These are phyloP conservation scores for Fusarium succisae DNA, from an alignment of 2,329 filamentous ascomycete genomes.

Conservation along the genomic window DNA sequence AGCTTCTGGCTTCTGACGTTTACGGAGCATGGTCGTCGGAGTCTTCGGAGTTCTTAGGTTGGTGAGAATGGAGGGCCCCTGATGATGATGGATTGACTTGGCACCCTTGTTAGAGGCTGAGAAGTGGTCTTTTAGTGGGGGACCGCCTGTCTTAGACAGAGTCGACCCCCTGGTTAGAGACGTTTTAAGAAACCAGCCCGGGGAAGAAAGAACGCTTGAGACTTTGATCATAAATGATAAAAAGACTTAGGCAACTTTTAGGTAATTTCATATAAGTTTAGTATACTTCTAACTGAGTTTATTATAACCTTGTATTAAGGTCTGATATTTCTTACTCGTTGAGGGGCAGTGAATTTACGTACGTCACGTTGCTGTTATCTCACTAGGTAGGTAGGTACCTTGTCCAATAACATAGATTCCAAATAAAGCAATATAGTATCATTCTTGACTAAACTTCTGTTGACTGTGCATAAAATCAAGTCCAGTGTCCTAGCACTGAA, in stretches of 20 bases:
- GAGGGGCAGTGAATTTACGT: background rate
- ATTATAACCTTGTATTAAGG: background rate
- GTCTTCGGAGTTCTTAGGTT: conserved; percentile 17
- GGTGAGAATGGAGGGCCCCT: conserved; percentile 24
- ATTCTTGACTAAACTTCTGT: conserved; percentile 7
- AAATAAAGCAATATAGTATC: conserved; percentile 2
- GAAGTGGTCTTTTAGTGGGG: conserved; percentile 31
- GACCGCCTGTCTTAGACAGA: background rate
- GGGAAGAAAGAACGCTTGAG: background rate
- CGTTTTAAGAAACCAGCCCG: background rate
- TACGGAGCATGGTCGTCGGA: conserved; percentile 43
- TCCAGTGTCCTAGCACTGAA: background rate
- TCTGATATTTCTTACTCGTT: background rate
- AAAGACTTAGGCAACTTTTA: background rate
- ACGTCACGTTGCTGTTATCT: background rate
- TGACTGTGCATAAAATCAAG: background rate
- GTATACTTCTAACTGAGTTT: background rate
- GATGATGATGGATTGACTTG: conserved; percentile 31
- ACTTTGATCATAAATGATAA: background rate
- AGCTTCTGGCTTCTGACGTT: conserved; percentile 34
- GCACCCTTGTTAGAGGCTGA: conserved; percentile 23
- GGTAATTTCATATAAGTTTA: background rate
- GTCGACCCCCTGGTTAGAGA: conserved; percentile 4
- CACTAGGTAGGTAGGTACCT: too few species aligned
- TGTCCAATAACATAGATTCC: background rate